Percentiles rank a stretch among this genome's conserved stretches.
Evolutionary conservation across 345 rosid genomes (phyloP).

Genomic region (Syzygium aqueum): DNA sequence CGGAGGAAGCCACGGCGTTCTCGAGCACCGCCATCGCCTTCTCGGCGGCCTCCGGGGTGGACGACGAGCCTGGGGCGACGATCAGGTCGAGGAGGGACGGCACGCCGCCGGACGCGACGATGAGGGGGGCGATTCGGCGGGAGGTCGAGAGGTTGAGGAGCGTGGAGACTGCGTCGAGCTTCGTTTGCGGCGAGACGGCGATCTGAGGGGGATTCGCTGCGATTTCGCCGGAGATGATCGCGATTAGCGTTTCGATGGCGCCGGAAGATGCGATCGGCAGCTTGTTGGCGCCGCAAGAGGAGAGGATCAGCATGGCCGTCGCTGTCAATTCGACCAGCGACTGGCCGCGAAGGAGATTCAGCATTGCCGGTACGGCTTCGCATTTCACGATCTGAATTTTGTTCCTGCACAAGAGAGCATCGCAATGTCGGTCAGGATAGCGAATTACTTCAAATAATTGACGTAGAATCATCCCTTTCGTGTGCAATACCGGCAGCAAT

Average conservation of each 20-base stretch:
- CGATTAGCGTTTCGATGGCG: constrained; percentile 32
- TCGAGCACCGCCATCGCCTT: constrained; percentile 41
- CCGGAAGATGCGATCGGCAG: constrained; percentile 47
- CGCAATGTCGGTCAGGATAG: not conserved
- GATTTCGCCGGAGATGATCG: constrained; percentile 13
- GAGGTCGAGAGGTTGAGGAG: constrained; percentile 75
- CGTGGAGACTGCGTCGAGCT: constrained; percentile 53
- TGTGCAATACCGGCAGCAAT: not conserved
- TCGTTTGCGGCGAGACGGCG: constrained; percentile 20
- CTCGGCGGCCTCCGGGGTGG: constrained; percentile 24
- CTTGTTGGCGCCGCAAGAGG: constrained; percentile 70
- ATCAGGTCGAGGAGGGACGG: constrained; percentile 43
- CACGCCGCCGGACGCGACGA: constrained; percentile 43
- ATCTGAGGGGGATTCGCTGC: not conserved
- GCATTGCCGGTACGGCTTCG: constrained; percentile 49
- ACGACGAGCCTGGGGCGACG: constrained; percentile 28
- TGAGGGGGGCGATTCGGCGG: constrained; percentile 33
- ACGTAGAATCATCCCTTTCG: not conserved
- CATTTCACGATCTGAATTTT: constrained; percentile 54
- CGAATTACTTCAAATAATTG: not conserved
- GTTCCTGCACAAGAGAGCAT: constrained; percentile 40
- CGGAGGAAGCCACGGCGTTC: constrained; percentile 21
- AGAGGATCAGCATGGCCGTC: constrained; percentile 57
- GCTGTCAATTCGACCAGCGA: constrained; percentile 32
- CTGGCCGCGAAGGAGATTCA: constrained; percentile 44